Conservation (phyloP, 192 early-diverging fungal genomes). For the Coemansia sp. region DNA sequence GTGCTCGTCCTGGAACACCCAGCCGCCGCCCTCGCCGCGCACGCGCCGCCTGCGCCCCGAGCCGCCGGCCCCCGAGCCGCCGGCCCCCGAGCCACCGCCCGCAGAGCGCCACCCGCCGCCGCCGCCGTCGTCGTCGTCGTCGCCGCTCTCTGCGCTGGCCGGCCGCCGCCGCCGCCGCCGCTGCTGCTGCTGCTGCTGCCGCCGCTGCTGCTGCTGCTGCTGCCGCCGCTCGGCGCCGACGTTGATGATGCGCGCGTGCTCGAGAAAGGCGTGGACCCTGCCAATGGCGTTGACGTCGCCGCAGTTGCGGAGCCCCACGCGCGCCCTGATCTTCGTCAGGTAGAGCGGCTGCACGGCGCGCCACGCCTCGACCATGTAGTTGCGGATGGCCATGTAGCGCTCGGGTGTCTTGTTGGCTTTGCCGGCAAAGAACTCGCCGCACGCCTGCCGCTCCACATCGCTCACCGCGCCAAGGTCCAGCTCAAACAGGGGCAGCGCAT, state of each 20-base stretch:
- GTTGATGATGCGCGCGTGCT: constrained; percentile 77
- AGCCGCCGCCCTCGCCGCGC: constrained; percentile 11
- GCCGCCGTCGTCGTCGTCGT: neutral
- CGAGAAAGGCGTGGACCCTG: constrained; percentile 81
- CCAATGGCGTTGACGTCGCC: constrained; percentile 94
- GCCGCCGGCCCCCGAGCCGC: neutral
- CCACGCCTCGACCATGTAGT: constrained; percentile 86
- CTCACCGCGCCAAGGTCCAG: constrained; percentile 6
- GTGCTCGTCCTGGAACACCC: constrained; percentile 21
- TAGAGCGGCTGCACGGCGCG: constrained; percentile 63
- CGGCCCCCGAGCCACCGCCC: too few relatives aligned
- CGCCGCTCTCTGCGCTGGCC: neutral
- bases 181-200: too few relatives aligned
- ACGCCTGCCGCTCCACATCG: constrained; percentile 23
- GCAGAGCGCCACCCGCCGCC: too few relatives aligned
- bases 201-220: too few relatives aligned
- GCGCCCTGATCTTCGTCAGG: constrained; percentile 77
- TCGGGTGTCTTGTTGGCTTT: constrained; percentile 80
- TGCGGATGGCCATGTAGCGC: constrained; percentile 83
- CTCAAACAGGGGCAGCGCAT: neutral
- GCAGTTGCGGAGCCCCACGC: constrained; percentile 73
- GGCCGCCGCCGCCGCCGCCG: neutral
- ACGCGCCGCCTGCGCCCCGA: constrained; percentile 9
- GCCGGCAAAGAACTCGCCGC: constrained; percentile 66
- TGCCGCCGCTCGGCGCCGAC: constrained; percentile 55